phyloP scores from a whole-genome alignment of 208 protist genomes.

The Wallacemonas sp. region DNA sequence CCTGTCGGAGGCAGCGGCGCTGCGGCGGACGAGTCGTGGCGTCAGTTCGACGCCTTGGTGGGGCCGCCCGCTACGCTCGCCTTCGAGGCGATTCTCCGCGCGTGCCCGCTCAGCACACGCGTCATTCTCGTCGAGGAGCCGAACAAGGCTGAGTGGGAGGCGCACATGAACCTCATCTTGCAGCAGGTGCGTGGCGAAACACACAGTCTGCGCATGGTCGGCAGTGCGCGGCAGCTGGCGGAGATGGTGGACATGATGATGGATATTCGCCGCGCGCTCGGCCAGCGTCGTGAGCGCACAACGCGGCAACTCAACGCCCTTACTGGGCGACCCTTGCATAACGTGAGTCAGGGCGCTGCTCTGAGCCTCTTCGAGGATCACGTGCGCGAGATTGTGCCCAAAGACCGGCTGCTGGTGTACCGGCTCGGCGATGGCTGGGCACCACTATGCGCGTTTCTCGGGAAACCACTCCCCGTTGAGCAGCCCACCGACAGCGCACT shows the following conservation, averaged over 20 bases:
- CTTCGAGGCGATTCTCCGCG: conserved; percentile 72
- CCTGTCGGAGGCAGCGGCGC: not conserved
- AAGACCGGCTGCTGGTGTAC: conserved; percentile 79
- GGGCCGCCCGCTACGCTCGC: conserved; percentile 79
- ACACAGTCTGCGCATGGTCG: conserved; percentile 7
- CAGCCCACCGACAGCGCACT: not conserved
- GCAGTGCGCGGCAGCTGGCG: conserved; percentile 33
- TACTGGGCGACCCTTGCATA: conserved; percentile 15
- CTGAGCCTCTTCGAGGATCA: conserved; percentile 76
- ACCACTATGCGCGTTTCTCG: conserved; percentile 71
- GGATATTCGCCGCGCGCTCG: conserved; percentile 31
- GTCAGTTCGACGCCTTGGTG: conserved; percentile 63
- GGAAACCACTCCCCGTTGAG: conserved; percentile 35
- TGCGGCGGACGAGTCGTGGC: not conserved
- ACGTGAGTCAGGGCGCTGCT: conserved; percentile 32
- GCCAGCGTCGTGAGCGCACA: not conserved
- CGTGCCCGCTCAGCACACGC: conserved; percentile 70
- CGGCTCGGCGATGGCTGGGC: conserved; percentile 73
- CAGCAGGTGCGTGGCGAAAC: conserved; percentile 41
- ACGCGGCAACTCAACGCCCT: conserved; percentile 25
- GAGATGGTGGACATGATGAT: conserved; percentile 59
- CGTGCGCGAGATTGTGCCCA: conserved; percentile 64
- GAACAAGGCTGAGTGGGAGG: conserved; percentile 73
- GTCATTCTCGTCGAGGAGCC: conserved; percentile 81
- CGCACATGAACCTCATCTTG: conserved; percentile 50